These are phyloP conservation scores for Penicillium mononematosum DNA, from an alignment of 495 filamentous ascomycete genomes.

Conservation along the genomic window DNA sequence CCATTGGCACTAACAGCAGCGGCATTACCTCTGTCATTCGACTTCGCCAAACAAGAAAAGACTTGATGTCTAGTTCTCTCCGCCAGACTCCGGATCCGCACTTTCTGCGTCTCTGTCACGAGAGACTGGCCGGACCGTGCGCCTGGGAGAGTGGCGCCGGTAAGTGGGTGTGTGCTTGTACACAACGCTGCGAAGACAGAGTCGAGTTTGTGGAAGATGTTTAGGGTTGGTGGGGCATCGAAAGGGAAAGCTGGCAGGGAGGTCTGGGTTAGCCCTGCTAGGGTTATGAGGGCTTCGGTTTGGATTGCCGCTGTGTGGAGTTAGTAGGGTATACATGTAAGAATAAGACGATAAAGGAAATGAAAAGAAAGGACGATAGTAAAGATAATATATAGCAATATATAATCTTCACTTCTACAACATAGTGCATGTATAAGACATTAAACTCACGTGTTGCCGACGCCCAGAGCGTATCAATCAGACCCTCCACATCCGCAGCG, in stretches of 20 bases:
- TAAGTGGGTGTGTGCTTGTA: constrained; percentile 62
- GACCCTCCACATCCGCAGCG: constrained; percentile 63
- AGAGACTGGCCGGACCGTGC: constrained; percentile 52
- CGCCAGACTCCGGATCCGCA: constrained; percentile 74
- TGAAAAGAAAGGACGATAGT: background rate
- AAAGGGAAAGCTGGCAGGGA: constrained; percentile 68
- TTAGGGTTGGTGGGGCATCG: constrained; percentile 61
- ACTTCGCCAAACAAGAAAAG: constrained; percentile 52
- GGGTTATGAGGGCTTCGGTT: constrained; percentile 74
- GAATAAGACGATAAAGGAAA: background rate
- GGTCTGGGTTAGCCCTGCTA: constrained; percentile 65
- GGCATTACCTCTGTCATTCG: constrained; percentile 21
- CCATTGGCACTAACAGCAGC: constrained; percentile 25
- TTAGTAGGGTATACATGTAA: background rate
- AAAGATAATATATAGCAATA: background rate
- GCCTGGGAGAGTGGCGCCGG: constrained; percentile 62
- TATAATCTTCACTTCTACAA: background rate
- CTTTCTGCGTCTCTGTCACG: constrained; percentile 68
- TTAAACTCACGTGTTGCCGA: constrained; percentile 70
- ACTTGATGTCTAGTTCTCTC: constrained; percentile 55
- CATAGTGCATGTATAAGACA: background rate
- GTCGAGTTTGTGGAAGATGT: constrained; percentile 72
- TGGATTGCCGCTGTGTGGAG: constrained; percentile 66
- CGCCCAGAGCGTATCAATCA: constrained; percentile 79
- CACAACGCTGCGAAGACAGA: constrained; percentile 71